Evolutionary conservation across 2,329 filamentous ascomycete species (phyloP), one percentile per base, ranked within the genome.

Genomic region (Colletotrichum chrysophilum): DNA sequence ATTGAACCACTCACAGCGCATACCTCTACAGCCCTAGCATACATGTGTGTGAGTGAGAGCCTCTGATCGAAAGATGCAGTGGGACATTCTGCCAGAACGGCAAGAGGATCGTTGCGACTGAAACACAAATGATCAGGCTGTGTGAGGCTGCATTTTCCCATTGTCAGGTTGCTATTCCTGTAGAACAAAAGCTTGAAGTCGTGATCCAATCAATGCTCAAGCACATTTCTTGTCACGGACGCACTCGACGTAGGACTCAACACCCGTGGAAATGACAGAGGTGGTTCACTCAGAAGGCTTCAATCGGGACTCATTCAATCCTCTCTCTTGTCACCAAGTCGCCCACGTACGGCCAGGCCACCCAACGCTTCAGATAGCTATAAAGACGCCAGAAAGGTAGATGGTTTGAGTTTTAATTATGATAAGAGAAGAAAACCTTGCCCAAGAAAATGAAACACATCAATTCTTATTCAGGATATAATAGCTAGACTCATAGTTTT

Each of bases 151-250:
- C 43, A 7, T 21, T 48, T 48, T n/a, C 14, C 5, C 5, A 48
- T 3, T 48, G 18, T 3, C 3, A 48, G 18, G 43, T 4, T 48
- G 43, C 5, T 48, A 21, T 13, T 48, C 43, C 18, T 21, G 43
- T 21, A 48, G 43, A 10, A 48, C 9, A 48, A 0, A n/a, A 5
- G 36, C 38, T n/a, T 0, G 3, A 48, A 4, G 18, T 4, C 38
- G 38, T 0, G 38, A 12, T 48, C 18, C 10, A 48, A n/a, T 48
- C 38, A 12, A 2, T 12, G 1, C 1, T 38, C 4, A 0, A 38
- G 16, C 34, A 16, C 4, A 0, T 34, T 14, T 2, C 1, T 1
- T 36, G 3, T 13, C 34, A 13, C 13, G 1, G 2, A 13, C 14
- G 36, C 4, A 4, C 36, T 4, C 36, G 7, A 7, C 7, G 4